Evolutionary conservation across 495 filamentous ascomycete genomes (phyloP).

Genomic region (Tuber brumale): DNA sequence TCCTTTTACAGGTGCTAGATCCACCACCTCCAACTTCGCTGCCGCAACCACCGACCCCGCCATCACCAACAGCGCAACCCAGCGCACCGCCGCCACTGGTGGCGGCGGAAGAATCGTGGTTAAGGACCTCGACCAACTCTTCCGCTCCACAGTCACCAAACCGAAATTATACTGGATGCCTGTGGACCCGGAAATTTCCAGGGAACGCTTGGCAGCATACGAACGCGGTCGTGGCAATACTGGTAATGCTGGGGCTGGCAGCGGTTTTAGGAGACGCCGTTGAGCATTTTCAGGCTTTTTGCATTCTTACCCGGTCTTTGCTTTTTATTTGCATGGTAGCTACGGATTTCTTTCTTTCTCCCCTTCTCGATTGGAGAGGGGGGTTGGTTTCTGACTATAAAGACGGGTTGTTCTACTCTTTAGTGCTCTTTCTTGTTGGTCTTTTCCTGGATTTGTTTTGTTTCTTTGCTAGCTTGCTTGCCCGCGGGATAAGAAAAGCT

Average conservation of each 20-base stretch:
- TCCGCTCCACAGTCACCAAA: conserved; percentile 57
- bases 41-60: background rate
- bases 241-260: background rate
- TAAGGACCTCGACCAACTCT: conserved; percentile 53
- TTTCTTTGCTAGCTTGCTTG: background rate
- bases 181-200: conserved; percentile 45
- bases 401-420: background rate
- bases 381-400: conserved; percentile 11
- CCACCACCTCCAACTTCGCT: background rate
- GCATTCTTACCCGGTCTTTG: background rate
- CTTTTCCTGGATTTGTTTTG: conserved; percentile 5
- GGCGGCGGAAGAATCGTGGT: conserved; percentile 14
- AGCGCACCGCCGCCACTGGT: background rate
- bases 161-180: conserved; percentile 65
- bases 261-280: conserved; percentile 16
- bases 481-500: background rate
- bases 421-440: background rate
- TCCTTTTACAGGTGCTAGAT: background rate
- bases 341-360: conserved; percentile 9
- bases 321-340: background rate
- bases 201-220: conserved; percentile 26
- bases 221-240: background rate
- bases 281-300: background rate
- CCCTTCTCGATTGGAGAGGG: background rate
- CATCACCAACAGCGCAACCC: background rate